phyloP scores from a whole-genome alignment of 768 basidiomycete genomes.

The Coprinellus micaceus region DNA sequence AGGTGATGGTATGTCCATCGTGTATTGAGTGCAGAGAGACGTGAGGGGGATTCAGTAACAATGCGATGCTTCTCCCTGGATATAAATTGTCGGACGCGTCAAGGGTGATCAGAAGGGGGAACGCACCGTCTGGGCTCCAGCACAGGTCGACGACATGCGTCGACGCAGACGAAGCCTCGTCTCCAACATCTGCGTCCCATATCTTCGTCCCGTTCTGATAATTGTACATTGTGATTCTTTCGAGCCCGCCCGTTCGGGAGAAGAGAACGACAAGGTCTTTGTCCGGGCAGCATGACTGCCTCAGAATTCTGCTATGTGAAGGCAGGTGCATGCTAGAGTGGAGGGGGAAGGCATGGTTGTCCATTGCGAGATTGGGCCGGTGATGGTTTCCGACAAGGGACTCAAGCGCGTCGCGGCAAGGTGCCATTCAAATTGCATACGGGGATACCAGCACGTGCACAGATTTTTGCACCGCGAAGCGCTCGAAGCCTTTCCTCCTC shows the following conservation, averaged over 20 bases:
- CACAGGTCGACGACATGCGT: conserved; percentile 56
- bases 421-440: background rate
- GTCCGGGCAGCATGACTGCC: conserved; percentile 77
- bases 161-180: conserved; percentile 36
- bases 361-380: conserved; percentile 25
- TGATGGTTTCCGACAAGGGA: background rate
- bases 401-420: background rate
- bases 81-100: background rate
- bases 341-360: conserved; percentile 48
- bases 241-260: conserved; percentile 62
- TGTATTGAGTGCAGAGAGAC: conserved; percentile 76
- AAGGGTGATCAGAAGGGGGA: conserved; percentile 6
- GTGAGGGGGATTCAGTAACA: conserved; percentile 64
- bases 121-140: conserved; percentile 81
- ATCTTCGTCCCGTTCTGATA: conserved; percentile 69
- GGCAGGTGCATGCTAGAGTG: conserved; percentile 58
- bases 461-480: conserved; percentile 2
- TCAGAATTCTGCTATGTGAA: conserved; percentile 52
- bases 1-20: conserved; percentile 59
- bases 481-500: background rate
- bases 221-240: conserved; percentile 76
- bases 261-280: conserved; percentile 74
- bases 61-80: conserved; percentile 66
- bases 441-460: conserved; percentile 11
- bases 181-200: conserved; percentile 74